Evolutionary conservation across 2,329 filamentous ascomycete species (phyloP).

Genomic region (Aspergillus brasiliensis): DNA sequence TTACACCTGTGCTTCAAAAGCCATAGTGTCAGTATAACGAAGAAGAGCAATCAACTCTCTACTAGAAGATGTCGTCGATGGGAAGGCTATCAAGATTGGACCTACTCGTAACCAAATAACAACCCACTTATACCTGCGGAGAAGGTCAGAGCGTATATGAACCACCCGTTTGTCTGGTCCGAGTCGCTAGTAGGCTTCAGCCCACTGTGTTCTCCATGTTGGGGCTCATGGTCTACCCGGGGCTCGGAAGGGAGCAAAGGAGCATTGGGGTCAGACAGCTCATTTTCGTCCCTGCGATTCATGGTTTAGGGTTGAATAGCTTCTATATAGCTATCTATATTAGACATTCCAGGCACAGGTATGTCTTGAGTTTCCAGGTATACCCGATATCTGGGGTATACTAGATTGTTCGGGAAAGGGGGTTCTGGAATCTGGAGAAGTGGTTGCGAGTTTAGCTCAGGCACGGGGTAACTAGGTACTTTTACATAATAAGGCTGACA

Average conservation of each 20-base stretch:
- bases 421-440: slow-evolving; percentile 3
- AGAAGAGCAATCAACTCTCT: neutral
- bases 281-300: slow-evolving; percentile 26
- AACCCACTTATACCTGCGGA: slow-evolving; percentile 61
- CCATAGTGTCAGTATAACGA: slow-evolving; percentile 18
- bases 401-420: neutral
- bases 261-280: slow-evolving; percentile 27
- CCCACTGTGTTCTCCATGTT: slow-evolving; percentile 16
- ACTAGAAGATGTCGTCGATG: neutral
- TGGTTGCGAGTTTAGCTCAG: neutral
- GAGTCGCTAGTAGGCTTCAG: slow-evolving; percentile 14
- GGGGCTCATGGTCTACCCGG: slow-evolving; percentile 7
- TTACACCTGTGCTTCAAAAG: slow-evolving; percentile 57
- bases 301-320: slow-evolving; percentile 24
- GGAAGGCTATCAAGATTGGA: neutral
- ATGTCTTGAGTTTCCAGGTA: neutral
- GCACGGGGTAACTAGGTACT: neutral
- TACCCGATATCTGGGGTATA: neutral
- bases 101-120: slow-evolving; percentile 64
- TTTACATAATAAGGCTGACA: slow-evolving; percentile 2
- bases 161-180: slow-evolving; percentile 38
- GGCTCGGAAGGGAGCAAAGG: slow-evolving; percentile 33
- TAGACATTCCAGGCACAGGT: neutral
- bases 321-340: slow-evolving; percentile 12
- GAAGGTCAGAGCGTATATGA: slow-evolving; percentile 59